phyloP scores from a whole-genome alignment of 2,329 filamentous ascomycete species.

The Penicillium sumatraense region DNA sequence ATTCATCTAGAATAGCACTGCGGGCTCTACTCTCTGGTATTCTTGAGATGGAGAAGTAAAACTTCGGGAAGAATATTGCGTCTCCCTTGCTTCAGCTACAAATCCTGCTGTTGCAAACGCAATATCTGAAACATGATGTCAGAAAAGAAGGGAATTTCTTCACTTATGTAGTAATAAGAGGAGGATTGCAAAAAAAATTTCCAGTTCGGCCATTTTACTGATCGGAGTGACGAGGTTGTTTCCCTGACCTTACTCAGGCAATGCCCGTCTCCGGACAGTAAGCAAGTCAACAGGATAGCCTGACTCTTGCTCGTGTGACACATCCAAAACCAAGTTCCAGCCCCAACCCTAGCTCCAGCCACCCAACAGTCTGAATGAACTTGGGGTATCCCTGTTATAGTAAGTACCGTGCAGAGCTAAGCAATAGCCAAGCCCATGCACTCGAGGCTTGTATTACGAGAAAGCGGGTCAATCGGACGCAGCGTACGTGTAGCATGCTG shows the following conservation, averaged over 20 bases:
- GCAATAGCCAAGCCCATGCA: conserved; percentile 23
- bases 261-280: background rate
- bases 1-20: background rate
- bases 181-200: too few species aligned
- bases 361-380: background rate
- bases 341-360: background rate
- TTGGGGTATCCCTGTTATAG: background rate
- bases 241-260: background rate
- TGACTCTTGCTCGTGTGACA: background rate
- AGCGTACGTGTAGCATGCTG: conserved; percentile 9
- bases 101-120: conserved; percentile 1
- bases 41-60: background rate
- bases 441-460: conserved; percentile 17
- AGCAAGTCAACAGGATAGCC: background rate
- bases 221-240: too few species aligned
- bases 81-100: conserved; percentile 15
- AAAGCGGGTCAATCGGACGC: conserved; percentile 1
- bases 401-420: conserved; percentile 17
- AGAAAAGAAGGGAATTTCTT: background rate
- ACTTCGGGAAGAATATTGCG: background rate
- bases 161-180: too few species aligned
- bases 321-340: background rate
- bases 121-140: background rate
- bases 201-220: too few species aligned
- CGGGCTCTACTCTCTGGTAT: background rate